These are phyloP conservation scores for Flaveria floridana DNA, from an alignment of 140 eudicot species.

Conservation along the genomic window DNA sequence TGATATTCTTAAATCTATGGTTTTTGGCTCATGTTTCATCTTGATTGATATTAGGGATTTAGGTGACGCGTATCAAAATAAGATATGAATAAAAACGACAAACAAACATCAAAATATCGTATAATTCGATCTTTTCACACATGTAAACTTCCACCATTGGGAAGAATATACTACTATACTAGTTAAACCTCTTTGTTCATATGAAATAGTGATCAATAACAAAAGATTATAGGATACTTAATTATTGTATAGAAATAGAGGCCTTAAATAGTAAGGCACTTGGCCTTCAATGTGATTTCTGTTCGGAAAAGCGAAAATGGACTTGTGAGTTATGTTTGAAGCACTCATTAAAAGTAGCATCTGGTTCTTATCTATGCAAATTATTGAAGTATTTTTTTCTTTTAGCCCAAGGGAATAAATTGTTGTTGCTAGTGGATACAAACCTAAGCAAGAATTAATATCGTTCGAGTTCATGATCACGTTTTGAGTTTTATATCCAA, in stretches of 20 bases:
- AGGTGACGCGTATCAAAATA: not conserved
- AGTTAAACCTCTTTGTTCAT: not conserved
- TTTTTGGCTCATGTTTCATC: not conserved
- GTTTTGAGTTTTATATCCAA: not conserved
- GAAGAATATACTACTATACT: too few species aligned
- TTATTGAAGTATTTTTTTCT: constrained; percentile 20
- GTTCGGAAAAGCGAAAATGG: constrained; percentile 11
- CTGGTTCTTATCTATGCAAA: constrained; percentile 32
- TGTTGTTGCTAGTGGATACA: constrained; percentile 3
- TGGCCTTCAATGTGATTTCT: not conserved
- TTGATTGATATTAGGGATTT: constrained; percentile 13
- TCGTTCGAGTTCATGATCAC: not conserved
- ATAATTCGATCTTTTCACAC: not conserved
- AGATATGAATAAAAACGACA: not conserved
- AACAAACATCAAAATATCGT: not conserved
- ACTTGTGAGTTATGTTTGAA: constrained; percentile 10
- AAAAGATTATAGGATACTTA: not conserved
- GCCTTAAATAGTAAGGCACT: constrained; percentile 6
- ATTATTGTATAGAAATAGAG: not conserved
- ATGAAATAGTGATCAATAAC: constrained; percentile 13
- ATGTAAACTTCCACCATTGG: too few species aligned
- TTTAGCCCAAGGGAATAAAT: constrained; percentile 3
- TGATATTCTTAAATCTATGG: constrained; percentile 8
- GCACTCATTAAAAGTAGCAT: constrained; percentile 25
- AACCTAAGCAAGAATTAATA: not conserved